Evolutionary conservation across 108 stramenopile genomes (phyloP).

Genomic region (Conticribra weissflogii): DNA sequence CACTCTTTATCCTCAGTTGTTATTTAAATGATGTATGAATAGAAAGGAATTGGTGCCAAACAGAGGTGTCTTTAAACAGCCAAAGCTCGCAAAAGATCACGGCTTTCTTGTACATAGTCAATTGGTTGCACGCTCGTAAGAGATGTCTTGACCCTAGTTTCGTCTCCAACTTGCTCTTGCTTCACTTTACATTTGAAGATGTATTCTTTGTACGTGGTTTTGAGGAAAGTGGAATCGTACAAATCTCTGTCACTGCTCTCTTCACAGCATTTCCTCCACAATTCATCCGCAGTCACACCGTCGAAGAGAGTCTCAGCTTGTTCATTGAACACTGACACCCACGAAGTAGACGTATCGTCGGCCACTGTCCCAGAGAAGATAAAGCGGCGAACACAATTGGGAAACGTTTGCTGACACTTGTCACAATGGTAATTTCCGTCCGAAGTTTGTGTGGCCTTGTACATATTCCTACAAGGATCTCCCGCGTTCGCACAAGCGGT

Average conservation of each 20-base stretch:
- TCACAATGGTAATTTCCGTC: slow-evolving; percentile 87
- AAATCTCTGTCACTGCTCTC: slow-evolving; percentile 51
- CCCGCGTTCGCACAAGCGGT: slow-evolving; percentile 88
- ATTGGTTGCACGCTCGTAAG: slow-evolving; percentile 77
- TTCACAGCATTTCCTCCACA: slow-evolving; percentile 46
- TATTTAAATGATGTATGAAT: slow-evolving; percentile 1
- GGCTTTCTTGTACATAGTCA: slow-evolving; percentile 83
- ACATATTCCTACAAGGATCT: slow-evolving; percentile 88
- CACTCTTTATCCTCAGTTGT: neutral
- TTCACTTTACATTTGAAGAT: slow-evolving; percentile 92
- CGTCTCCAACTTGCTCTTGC: slow-evolving; percentile 91
- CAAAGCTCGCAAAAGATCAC: slow-evolving; percentile 79
- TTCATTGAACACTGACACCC: slow-evolving; percentile 94
- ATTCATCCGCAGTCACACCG: slow-evolving; percentile 86
- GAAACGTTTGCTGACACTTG: slow-evolving; percentile 76
- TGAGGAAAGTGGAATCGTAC: slow-evolving; percentile 77
- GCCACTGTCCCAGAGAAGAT: slow-evolving; percentile 84
- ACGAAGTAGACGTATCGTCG: slow-evolving; percentile 84
- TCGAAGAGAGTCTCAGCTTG: slow-evolving; percentile 74
- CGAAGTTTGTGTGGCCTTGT: slow-evolving; percentile 82
- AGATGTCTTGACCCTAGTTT: slow-evolving; percentile 82
- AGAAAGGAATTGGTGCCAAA: neutral
- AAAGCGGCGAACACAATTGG: slow-evolving; percentile 83
- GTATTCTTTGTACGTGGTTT: slow-evolving; percentile 83
- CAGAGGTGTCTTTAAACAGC: slow-evolving; percentile 9